A percentile compares a stretch with the other conserved stretches of the same genome.
Conservation (phyloP, 495 filamentous ascomycete genomes). For the Aspergillus saccharolyticus region DNA sequence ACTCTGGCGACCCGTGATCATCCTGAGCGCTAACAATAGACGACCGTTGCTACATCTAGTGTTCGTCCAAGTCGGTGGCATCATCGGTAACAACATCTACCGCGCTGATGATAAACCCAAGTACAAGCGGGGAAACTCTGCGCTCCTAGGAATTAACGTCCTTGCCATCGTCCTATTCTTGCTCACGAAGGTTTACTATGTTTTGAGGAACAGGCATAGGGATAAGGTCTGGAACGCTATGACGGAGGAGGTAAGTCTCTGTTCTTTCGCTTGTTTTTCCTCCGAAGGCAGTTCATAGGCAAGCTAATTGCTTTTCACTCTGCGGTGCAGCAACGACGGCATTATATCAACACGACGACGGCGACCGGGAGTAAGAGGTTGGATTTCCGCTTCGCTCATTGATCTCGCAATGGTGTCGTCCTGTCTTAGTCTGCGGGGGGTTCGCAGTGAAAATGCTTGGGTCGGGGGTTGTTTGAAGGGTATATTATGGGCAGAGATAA, state of each 20-base stretch:
- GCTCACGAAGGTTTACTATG: conserved; percentile 32
- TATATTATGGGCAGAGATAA: no score
- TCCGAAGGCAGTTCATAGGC: neutral
- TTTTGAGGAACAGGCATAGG: conserved; percentile 26
- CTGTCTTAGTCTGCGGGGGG: conserved; percentile 8
- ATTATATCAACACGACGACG: conserved; percentile 26
- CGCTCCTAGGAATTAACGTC: conserved; percentile 40
- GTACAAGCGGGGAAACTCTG: conserved; percentile 46
- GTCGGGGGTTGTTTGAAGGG: no score
- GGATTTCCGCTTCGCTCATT: conserved; percentile 32
- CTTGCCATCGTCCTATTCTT: conserved; percentile 34
- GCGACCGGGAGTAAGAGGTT: conserved; percentile 33
- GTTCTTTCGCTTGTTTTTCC: neutral
- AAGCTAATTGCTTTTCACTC: neutral
- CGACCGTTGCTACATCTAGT: conserved; percentile 12
- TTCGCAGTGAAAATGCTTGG: neutral
- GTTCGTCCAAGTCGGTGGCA: conserved; percentile 44
- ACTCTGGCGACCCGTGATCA: no score
- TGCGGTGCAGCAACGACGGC: conserved; percentile 7
- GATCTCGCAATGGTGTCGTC: conserved; percentile 11
- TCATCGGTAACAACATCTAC: conserved; percentile 51
- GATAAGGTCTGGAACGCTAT: conserved; percentile 33
- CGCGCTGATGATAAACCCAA: conserved; percentile 50
- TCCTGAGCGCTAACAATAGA: no score
- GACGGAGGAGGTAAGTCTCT: conserved; percentile 19